Evolutionary conservation across 2,329 filamentous ascomycete genomes (phyloP), one percentile per base, ranked within the genome.

Genomic region (Hymenoscyphus occultus): DNA sequence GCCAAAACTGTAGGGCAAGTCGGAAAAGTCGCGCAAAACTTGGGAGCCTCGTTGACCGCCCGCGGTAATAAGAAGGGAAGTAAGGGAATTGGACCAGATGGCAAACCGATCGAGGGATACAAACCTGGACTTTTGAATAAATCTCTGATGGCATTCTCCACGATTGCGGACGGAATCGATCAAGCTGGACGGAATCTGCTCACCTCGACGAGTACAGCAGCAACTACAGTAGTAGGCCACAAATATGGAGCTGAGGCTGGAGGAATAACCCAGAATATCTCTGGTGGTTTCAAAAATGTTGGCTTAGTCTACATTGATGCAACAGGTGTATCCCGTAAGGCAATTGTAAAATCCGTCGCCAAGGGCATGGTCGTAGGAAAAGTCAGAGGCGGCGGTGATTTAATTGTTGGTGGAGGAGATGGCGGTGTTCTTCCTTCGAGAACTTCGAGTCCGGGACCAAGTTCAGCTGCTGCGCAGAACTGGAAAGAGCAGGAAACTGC

Each of bases 271-370:
- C 83, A 83, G 54, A 83, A 91, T 62, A 78, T 99, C 22, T 91
- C 92, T 0, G 89, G 92, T 5, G 94, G 93, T 31, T 88, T 97
- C 73, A 97, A 95, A 83, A 99, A 98, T 70, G 95, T 98, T 7
- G 95, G 93, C 5, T 83, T 99, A 35, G 95, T 99, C 39, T 99
- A 99, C 76, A 97, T 99, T 67, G 95, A 99, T 72, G 94, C 96
- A 1, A 90, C 93, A 0, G 95, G 95, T 42, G 95, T 99, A 1
- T 96, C 91, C 63, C 84, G 95, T 54, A 87, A 89, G 67, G 95
- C 95, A 0, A 87, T 99, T 56, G 85, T 99, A 75, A 99, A 97
- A 82, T 92, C 90, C 54, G 95, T 98, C 1, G 95, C 93, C 22
- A 97, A 96, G 81, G 93, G 95, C 51, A 98, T 99, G 95, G 89